These are phyloP conservation scores for Ogataea pini DNA, from an alignment of 805 yeast genomes.

Conservation along the genomic window DNA sequence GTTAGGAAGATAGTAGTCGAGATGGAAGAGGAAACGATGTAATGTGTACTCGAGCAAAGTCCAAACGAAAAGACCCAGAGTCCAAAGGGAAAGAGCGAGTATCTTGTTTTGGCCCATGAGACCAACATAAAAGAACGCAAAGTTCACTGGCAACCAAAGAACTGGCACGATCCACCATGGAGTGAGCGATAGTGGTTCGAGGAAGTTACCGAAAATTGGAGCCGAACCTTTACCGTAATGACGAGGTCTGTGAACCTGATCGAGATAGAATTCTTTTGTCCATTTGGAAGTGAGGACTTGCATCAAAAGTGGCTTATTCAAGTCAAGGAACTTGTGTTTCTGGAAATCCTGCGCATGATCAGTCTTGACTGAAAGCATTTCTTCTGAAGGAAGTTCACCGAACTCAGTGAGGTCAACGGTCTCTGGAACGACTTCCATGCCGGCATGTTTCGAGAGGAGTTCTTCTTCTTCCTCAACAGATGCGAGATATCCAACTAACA, in stretches of 20 bases:
- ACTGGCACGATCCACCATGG: constrained; percentile 93
- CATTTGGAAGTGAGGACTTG: constrained; percentile 80
- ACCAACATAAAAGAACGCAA: constrained; percentile 63
- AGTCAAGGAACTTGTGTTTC: constrained; percentile 84
- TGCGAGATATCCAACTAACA: constrained; percentile 82
- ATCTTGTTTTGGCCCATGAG: constrained; percentile 46
- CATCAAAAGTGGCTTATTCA: constrained; percentile 73
- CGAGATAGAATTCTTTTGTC: constrained; percentile 86
- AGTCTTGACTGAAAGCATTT: constrained; percentile 72
- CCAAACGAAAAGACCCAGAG: constrained; percentile 88
- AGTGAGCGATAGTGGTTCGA: constrained; percentile 88
- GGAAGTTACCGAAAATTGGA: constrained; percentile 88
- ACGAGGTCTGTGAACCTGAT: constrained; percentile 96
- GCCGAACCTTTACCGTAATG: constrained; percentile 98
- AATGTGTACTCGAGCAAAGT: constrained; percentile 83
- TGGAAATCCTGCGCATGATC: constrained; percentile 70
- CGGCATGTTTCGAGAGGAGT: constrained; percentile 56
- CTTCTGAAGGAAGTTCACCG: constrained; percentile 72
- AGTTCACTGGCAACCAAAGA: constrained; percentile 83
- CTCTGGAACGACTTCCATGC: constrained; percentile 43
- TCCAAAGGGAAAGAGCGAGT: constrained; percentile 59
- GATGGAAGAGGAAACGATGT: constrained; percentile 92
- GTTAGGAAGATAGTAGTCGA: constrained; percentile 85
- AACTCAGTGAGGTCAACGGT: constrained; percentile 52
- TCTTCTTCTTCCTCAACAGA: constrained; percentile 75